Percentiles rank a stretch among this genome's conserved stretches.
These are phyloP conservation scores for Diaporthe aspalathi DNA, from an alignment of 2,329 filamentous ascomycete species.

Conservation along the genomic window DNA sequence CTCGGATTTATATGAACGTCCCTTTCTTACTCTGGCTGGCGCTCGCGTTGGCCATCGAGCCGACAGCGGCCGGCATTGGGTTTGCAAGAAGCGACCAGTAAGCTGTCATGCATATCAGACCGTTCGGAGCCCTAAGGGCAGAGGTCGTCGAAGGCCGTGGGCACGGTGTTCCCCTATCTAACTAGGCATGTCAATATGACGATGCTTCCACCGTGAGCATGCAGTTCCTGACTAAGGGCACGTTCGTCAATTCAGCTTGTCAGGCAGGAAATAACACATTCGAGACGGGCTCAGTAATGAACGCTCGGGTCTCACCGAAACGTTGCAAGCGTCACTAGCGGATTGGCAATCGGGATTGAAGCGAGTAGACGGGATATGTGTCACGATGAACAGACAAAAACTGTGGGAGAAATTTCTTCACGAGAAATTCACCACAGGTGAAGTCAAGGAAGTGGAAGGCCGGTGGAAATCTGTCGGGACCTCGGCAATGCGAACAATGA, in stretches of 20 bases:
- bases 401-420: too few relatives aligned
- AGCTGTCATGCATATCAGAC: background rate
- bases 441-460: background rate
- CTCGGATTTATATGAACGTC: constrained; percentile 8
- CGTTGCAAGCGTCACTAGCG: background rate
- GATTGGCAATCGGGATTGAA: background rate
- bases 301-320: background rate
- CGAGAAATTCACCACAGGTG: background rate
- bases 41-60: background rate
- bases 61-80: constrained; percentile 4
- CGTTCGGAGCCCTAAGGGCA: background rate
- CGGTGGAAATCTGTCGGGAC: background rate
- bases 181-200: background rate
- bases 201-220: background rate
- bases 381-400: too few relatives aligned
- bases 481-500: background rate
- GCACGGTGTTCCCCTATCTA: background rate
- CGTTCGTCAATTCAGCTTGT: background rate
- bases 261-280: background rate
- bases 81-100: background rate
- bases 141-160: background rate
- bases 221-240: too few relatives aligned
- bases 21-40: constrained; percentile 2
- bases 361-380: background rate
- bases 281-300: background rate